Evolutionary conservation across 2,329 filamentous ascomycete genomes (phyloP).

Genomic region (Cryphonectria japonica): DNA sequence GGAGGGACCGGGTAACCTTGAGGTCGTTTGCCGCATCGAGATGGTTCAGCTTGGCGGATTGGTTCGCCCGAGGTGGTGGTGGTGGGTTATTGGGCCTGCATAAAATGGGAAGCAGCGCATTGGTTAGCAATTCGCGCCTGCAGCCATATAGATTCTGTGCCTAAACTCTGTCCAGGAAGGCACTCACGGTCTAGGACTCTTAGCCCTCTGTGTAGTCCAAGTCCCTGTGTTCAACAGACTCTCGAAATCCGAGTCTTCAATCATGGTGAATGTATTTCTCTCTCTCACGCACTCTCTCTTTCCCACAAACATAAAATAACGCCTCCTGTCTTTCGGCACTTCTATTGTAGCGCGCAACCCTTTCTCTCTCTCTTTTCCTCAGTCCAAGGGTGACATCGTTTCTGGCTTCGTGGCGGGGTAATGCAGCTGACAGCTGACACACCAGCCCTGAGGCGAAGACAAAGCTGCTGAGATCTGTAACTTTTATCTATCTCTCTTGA

Average conservation of each 20-base stretch:
- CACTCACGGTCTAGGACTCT: slow-evolving; percentile 42
- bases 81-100: slow-evolving; percentile 12
- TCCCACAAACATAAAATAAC: neutral
- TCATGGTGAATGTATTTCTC: slow-evolving; percentile 42
- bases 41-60: slow-evolving; percentile 23
- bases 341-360: neutral
- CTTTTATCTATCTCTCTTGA: neutral
- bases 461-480: neutral
- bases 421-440: slow-evolving; percentile 4
- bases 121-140: slow-evolving; percentile 12
- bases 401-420: slow-evolving; percentile 5
- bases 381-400: slow-evolving; percentile 4
- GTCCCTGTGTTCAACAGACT: slow-evolving; percentile 54
- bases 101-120: neutral
- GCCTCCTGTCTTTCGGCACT: neutral
- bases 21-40: neutral
- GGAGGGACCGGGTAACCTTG: slow-evolving; percentile 6
- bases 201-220: slow-evolving; percentile 53
- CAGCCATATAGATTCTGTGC: neutral
- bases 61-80: slow-evolving; percentile 25
- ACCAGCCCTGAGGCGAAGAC: neutral
- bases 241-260: slow-evolving; percentile 48
- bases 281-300: neutral
- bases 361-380: neutral
- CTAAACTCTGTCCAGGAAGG: neutral